These are phyloP conservation scores for Ophiostoma triangulosporum DNA, from an alignment of 2,329 filamentous ascomycete species.

Conservation along the genomic window DNA sequence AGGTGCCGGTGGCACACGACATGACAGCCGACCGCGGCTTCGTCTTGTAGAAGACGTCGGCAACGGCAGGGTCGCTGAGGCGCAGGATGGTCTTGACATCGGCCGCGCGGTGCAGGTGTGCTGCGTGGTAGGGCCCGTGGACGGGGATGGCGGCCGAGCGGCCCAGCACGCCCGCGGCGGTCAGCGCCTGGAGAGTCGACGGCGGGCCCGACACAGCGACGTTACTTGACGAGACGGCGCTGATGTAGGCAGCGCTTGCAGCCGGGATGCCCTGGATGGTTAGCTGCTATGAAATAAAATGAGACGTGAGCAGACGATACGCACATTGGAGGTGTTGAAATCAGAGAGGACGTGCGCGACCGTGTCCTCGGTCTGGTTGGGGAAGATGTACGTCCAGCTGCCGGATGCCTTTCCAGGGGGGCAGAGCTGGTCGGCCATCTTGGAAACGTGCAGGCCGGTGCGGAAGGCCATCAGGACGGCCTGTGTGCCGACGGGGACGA, in stretches of 20 bases:
- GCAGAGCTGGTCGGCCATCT: conserved; percentile 32
- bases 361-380: conserved; percentile 38
- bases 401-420: conserved; percentile 31
- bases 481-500: conserved; percentile 50
- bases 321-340: conserved; percentile 44
- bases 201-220: conserved; percentile 44
- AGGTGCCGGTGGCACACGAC: conserved; percentile 34
- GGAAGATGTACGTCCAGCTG: conserved; percentile 54
- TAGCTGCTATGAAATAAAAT: background rate
- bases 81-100: conserved; percentile 33
- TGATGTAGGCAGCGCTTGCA: conserved; percentile 38
- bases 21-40: conserved; percentile 35
- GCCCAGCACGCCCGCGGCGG: conserved; percentile 25
- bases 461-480: conserved; percentile 54
- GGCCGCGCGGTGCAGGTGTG: conserved; percentile 33
- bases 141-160: conserved; percentile 37
- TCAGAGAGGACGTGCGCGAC: conserved; percentile 36
- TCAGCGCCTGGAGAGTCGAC: conserved; percentile 30
- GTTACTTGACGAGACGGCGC: conserved; percentile 33
- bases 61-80: conserved; percentile 27
- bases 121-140: conserved; percentile 43
- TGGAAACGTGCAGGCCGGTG: conserved; percentile 42
- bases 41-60: conserved; percentile 26
- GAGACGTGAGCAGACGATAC: conserved; percentile 10
- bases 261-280: conserved; percentile 25